Evolutionary conservation across 2,329 filamentous ascomycete species (phyloP).

Genomic region (Claviceps digitariae): DNA sequence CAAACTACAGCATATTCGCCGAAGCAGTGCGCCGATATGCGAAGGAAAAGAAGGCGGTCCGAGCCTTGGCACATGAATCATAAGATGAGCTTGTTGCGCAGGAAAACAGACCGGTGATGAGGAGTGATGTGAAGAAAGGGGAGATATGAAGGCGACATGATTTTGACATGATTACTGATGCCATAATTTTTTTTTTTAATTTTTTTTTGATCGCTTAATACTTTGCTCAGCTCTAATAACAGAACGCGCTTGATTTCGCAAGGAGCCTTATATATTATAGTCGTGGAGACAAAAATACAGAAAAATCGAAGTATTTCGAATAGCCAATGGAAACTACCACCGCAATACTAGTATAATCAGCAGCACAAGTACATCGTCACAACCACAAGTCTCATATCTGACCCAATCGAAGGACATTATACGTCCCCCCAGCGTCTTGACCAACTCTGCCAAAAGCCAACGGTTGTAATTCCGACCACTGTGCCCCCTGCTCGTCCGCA

Average conservation of each 20-base stretch:
- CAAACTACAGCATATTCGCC: not conserved
- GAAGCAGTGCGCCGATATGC: not conserved
- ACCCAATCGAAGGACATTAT: conserved; percentile 8
- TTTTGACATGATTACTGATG: not conserved
- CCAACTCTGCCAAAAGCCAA: conserved; percentile 10
- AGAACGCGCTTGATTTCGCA: not conserved
- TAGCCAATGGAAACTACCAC: not conserved
- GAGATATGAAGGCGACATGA: not conserved
- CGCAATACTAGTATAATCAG: too few relatives aligned
- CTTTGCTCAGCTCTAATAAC: not conserved
- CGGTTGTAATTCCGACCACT: conserved; percentile 9
- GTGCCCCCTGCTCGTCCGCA: not conserved
- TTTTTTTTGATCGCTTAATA: not conserved
- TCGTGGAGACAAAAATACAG: not conserved
- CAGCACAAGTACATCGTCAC: too few relatives aligned
- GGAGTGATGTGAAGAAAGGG: not conserved
- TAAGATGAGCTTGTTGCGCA: not conserved
- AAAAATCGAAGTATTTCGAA: not conserved
- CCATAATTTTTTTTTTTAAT: not conserved
- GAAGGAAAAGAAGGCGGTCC: not conserved
- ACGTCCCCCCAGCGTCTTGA: not conserved
- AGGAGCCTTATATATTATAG: not conserved
- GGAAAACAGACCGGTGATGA: not conserved
- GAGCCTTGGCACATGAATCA: not conserved
- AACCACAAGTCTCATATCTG: not conserved